Percentiles rank a stretch among this genome's conserved stretches.
These are phyloP conservation scores for Pleodorina starrii DNA, from an alignment of 139 green algal species.

Conservation along the genomic window DNA sequence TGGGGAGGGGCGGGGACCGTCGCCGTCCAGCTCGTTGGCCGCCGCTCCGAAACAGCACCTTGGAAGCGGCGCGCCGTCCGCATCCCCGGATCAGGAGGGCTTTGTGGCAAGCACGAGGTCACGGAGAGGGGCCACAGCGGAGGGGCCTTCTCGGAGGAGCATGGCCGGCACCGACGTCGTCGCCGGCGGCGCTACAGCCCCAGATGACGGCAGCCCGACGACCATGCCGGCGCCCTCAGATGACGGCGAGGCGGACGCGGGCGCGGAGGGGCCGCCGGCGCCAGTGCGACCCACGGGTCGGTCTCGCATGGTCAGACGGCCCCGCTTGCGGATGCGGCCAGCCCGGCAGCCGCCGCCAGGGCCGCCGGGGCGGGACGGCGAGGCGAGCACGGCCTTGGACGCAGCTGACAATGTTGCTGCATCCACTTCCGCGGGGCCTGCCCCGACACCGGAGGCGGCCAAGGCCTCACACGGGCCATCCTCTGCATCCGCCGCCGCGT, in stretches of 20 bases:
- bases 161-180: too few species aligned
- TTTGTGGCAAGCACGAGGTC: not conserved
- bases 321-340: not conserved
- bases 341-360: not conserved
- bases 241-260: not conserved
- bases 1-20: too few species aligned
- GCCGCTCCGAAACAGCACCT: too few species aligned
- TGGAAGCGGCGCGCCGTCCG: too few species aligned
- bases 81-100: not conserved
- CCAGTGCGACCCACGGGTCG: not conserved
- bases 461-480: not conserved
- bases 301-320: constrained; percentile 16
- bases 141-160: too few species aligned
- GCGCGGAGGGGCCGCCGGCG: not conserved
- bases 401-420: too few species aligned
- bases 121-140: not conserved
- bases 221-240: not conserved
- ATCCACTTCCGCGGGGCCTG: not conserved
- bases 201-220: not conserved
- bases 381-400: not conserved
- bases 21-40: too few species aligned
- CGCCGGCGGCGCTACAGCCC: too few species aligned
- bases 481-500: not conserved
- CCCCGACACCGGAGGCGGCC: not conserved
- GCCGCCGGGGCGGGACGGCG: not conserved